Evolutionary conservation across 2,329 filamentous ascomycete species (phyloP).

Genomic region (Hymenoscyphus linearis): DNA sequence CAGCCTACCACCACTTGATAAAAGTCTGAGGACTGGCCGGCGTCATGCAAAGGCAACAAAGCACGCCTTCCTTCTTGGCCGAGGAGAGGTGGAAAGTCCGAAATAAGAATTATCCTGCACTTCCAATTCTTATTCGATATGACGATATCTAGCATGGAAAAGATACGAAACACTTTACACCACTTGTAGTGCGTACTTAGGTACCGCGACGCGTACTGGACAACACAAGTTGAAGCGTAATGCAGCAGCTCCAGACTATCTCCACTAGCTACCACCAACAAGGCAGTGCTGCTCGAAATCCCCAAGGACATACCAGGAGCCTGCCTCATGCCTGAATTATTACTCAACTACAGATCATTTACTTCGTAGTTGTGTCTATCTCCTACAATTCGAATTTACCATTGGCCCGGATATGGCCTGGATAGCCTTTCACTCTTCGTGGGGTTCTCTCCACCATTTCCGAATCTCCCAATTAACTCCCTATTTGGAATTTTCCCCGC

Average conservation of each 20-base stretch:
- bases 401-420: constrained; percentile 8
- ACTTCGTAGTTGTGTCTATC: background rate
- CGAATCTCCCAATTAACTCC: constrained; percentile 7
- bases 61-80: constrained; percentile 7
- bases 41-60: constrained; percentile 8
- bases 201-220: background rate
- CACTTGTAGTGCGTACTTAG: constrained; percentile 23
- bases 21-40: background rate
- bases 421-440: constrained; percentile 4
- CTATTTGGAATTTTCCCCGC: constrained; percentile 14
- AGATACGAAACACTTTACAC: constrained; percentile 25
- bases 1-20: background rate
- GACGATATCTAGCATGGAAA: constrained; percentile 14
- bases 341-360: constrained; percentile 1
- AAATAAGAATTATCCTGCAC: constrained; percentile 10
- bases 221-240: background rate
- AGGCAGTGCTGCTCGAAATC: constrained; percentile 1
- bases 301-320: background rate
- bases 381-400: background rate
- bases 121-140: constrained; percentile 14
- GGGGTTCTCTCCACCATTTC: constrained; percentile 5
- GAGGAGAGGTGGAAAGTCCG: background rate
- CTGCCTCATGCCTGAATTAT: constrained; percentile 6
- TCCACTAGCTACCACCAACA: background rate
- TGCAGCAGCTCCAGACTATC: constrained; percentile 6